Evolutionary conservation across 495 filamentous ascomycete species (phyloP), one percentile per base, ranked within the genome.

Genomic region (Achaetomiella virescens): DNA sequence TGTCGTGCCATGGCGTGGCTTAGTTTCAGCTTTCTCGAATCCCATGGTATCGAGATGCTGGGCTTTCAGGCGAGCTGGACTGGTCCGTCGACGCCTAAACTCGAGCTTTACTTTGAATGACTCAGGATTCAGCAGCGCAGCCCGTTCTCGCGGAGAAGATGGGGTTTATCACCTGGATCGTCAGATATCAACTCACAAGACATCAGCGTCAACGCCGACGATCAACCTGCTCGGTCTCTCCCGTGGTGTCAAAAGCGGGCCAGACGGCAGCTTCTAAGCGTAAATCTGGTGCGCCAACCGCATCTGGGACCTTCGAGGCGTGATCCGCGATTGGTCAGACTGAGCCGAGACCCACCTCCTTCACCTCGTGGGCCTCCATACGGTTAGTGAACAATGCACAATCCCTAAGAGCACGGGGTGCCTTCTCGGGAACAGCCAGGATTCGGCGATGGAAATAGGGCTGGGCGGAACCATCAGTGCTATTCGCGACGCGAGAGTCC

Each of bases 271-370:
- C 21, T 20, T 43, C n/a, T n/a, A n/a, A n/a, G n/a, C n/a, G 41
- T 11, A 11, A 21, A 24, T 41, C 41, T 20, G 46, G 12, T 45
- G 43, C n/a, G 17, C n/a, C 20, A 6, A 25, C 8, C 31, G 21
- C 20, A 29, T 41, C 55, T 33, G 48, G 42, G 48, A 35, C 46
- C 33, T 40, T 35, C 11, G 20, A 43, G 29, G 38, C 20, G 45
- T 27, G 27, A 6, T 21, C 33, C 40, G 20, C 46, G 31, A 58
- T 52, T 58, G 55, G 55, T 21, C 35, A 8, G 22, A n/a, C 15
- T 35, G 10, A 21, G 24, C 6, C 1, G 17, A 4, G 44, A 54
- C 44, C 56, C 56, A 18, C 48, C 29, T 41, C 37, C 47, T 45
- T 42, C 43, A 49, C 20, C 48, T 43, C 21, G 17, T 48, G 25